Evolutionary conservation across 306 rosid species (phyloP).

Genomic region (Begonia loranthoides): DNA sequence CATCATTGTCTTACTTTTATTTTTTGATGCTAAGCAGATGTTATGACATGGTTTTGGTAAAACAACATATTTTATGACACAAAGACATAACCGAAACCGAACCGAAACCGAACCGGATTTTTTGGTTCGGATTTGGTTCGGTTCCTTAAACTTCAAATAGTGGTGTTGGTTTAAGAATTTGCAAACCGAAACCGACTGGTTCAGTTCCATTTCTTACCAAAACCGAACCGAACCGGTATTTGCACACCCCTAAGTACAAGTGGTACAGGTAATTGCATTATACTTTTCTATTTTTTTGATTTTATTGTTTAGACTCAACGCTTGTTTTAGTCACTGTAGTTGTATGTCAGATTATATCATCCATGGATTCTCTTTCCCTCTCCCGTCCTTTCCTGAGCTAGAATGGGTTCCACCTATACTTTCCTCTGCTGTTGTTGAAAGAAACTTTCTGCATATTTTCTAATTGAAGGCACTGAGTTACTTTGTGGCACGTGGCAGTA

Average conservation of each 20-base stretch:
- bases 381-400: background rate
- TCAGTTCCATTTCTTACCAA: no score
- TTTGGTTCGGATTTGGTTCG: no score
- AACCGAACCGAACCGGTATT: no score
- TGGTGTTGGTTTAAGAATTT: no score
- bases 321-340: background rate
- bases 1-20: no score
- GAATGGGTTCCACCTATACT: background rate
- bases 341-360: background rate
- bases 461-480: background rate
- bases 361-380: background rate
- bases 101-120: no score
- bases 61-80: no score
- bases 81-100: no score
- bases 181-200: no score
- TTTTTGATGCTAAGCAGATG: no score
- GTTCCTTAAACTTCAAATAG: no score
- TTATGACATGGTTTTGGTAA: no score
- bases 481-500: constrained; percentile 3
- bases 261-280: constrained; percentile 8
- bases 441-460: background rate
- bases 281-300: constrained; percentile 15
- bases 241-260: constrained; percentile 12
- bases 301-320: background rate
- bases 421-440: background rate